Conservation (phyloP, 2,329 filamentous ascomycete species). For the Aurifilum marmelostoma region DNA sequence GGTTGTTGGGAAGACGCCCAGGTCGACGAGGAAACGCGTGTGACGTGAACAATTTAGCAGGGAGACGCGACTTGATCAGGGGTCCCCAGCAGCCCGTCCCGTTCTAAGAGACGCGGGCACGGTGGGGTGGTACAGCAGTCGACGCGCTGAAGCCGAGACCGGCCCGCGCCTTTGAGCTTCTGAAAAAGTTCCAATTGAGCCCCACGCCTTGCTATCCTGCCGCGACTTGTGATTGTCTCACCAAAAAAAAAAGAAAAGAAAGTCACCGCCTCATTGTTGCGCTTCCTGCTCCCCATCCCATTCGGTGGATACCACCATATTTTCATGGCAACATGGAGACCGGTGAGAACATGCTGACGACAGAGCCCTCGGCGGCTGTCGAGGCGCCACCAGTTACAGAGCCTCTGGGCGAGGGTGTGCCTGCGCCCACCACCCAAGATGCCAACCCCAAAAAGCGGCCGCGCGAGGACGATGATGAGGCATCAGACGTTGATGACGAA, state of each 20-base stretch:
- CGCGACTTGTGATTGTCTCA: not conserved
- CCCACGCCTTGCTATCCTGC: not conserved
- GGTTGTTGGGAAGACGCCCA: not conserved
- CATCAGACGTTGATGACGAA: slow-evolving; percentile 5
- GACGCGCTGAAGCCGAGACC: slow-evolving; percentile 9
- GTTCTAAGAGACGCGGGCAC: not conserved
- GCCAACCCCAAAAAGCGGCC: slow-evolving; percentile 20
- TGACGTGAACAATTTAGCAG: slow-evolving; percentile 15
- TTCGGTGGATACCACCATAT: not conserved
- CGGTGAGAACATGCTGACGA: not conserved
- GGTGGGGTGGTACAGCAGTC: not conserved
- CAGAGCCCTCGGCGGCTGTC: not conserved
- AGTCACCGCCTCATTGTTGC: not conserved
- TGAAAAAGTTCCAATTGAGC: slow-evolving; percentile 24
- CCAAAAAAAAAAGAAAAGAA: too few species aligned
- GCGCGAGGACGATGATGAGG: slow-evolving; percentile 17
- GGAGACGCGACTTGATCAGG: slow-evolving; percentile 17
- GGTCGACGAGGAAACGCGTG: slow-evolving; percentile 14
- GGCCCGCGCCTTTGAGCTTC: slow-evolving; percentile 4
- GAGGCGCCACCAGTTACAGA: not conserved
- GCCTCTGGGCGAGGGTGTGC: not conserved
- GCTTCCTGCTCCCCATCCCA: not conserved
- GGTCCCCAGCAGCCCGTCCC: not conserved
- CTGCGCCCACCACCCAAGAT: not conserved
- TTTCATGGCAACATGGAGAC: slow-evolving; percentile 5